Evolutionary conservation across 169 alveolate genomes (phyloP).

Genomic region (Plasmodium cynomolgi): DNA sequence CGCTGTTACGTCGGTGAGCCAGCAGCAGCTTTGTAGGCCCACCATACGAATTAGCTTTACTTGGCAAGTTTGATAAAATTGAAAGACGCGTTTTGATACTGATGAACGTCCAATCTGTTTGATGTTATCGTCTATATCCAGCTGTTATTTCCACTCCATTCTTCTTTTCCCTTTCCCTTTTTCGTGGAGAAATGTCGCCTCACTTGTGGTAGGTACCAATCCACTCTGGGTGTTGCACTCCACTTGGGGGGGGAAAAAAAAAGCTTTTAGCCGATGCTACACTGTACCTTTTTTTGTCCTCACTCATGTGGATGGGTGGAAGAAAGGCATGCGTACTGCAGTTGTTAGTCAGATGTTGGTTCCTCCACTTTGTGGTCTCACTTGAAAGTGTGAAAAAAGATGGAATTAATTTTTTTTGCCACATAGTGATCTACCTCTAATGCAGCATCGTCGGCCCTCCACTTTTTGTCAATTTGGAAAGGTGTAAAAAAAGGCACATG

Average conservation of each 20-base stretch:
- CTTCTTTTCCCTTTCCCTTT: neutral
- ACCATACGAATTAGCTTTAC: neutral
- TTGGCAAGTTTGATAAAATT: neutral
- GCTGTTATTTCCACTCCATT: neutral
- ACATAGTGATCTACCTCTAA: neutral
- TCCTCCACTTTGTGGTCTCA: neutral
- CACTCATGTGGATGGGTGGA: neutral
- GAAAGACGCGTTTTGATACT: neutral
- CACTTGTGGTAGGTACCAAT: neutral
- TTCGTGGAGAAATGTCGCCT: neutral
- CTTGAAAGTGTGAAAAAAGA: neutral
- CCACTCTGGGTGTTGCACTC: neutral
- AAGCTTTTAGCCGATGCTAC: neutral
- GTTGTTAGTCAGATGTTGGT: neutral
- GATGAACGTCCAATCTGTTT: neutral
- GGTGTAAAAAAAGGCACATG: neutral
- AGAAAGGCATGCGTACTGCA: neutral
- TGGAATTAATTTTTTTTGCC: neutral
- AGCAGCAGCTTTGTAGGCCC: neutral
- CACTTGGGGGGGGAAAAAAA: neutral
- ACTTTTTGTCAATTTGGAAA: neutral
- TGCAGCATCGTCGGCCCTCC: neutral
- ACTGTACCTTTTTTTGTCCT: neutral
- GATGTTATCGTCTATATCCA: neutral
- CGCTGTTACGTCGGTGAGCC: neutral